Evolutionary conservation across 176 grass and related monocot species (phyloP).

Genomic region (Triticum urartu): DNA sequence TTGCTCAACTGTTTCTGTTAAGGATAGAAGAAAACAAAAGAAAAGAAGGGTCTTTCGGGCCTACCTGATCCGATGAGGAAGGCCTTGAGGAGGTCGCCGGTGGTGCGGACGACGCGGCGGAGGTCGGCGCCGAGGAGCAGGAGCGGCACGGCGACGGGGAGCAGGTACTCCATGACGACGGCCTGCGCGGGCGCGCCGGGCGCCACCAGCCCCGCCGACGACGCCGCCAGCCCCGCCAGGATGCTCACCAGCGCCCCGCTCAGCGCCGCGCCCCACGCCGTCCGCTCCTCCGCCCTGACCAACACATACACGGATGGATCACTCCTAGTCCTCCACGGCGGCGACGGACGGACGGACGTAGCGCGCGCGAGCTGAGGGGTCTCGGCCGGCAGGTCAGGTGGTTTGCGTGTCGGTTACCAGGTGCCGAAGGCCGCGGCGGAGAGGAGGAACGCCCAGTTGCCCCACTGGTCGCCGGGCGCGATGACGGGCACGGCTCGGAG

Average conservation of each 20-base stretch:
- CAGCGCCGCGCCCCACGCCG: conserved; percentile 59
- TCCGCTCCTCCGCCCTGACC: conserved; percentile 50
- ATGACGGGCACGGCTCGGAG: conserved; percentile 46
- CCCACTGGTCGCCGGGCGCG: conserved; percentile 72
- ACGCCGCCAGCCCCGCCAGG: conserved; percentile 61
- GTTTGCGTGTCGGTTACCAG: conserved; percentile 26
- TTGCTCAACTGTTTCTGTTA: no score
- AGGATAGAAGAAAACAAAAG: no score
- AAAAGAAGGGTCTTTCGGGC: no score
- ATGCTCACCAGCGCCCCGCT: conserved; percentile 82
- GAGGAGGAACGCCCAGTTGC: conserved; percentile 81
- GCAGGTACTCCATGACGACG: conserved; percentile 72
- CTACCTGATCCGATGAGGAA: conserved; percentile 69
- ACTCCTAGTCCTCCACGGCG: not conserved
- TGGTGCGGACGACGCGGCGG: conserved; percentile 68
- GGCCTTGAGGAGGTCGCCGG: conserved; percentile 71
- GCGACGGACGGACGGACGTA: no score
- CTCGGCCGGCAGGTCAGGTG: not conserved
- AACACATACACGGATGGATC: not conserved
- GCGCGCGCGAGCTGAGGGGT: not conserved
- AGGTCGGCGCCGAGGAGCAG: conserved; percentile 88
- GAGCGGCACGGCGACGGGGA: conserved; percentile 69
- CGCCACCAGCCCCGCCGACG: conserved; percentile 48
- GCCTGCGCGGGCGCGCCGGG: conserved; percentile 62
- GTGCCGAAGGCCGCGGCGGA: conserved; percentile 81